Percentiles rank a stretch among this genome's conserved stretches.
Evolutionary conservation across 208 protist species (phyloP).

Genomic region (Leishmania lainsoni): DNA sequence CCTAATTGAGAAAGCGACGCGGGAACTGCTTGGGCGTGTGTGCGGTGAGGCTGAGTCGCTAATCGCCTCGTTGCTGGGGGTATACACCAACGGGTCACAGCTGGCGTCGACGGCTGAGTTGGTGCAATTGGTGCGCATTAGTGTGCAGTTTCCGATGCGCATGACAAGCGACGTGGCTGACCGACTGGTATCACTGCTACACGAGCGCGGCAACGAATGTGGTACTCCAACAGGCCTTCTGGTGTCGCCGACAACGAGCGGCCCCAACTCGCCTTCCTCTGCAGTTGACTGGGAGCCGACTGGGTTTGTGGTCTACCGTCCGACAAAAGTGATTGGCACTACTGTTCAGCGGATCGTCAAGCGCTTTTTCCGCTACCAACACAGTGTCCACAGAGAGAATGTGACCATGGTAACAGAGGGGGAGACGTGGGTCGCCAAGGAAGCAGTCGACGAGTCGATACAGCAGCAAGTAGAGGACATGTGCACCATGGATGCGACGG

Average conservation of each 20-base stretch:
- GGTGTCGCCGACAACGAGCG: neutral
- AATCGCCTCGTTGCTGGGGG: slow-evolving; percentile 35
- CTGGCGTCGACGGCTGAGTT: slow-evolving; percentile 32
- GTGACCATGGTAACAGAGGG: slow-evolving; percentile 64
- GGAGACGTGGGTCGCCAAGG: slow-evolving; percentile 71
- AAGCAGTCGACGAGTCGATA: slow-evolving; percentile 51
- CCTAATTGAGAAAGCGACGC: slow-evolving; percentile 27
- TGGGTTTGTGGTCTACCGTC: slow-evolving; percentile 29
- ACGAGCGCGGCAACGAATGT: neutral
- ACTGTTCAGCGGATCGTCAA: slow-evolving; percentile 56
- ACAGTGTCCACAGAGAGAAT: slow-evolving; percentile 62
- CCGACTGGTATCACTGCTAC: slow-evolving; percentile 26
- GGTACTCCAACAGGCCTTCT: neutral
- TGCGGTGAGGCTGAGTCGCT: slow-evolving; percentile 40
- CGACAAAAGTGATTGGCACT: slow-evolving; percentile 41
- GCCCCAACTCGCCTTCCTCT: neutral
- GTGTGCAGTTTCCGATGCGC: slow-evolving; percentile 29
- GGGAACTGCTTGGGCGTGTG: slow-evolving; percentile 28
- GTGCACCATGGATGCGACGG: slow-evolving; percentile 46
- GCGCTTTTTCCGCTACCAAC: slow-evolving; percentile 58
- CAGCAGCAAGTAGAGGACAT: slow-evolving; percentile 69
- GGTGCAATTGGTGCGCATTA: slow-evolving; percentile 38
- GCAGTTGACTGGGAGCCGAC: slow-evolving; percentile 7
- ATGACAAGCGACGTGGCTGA: slow-evolving; percentile 27
- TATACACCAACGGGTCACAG: slow-evolving; percentile 18